A percentile compares a stretch with the other conserved stretches of the same genome.
These are phyloP conservation scores for Pythium periplocum DNA, from an alignment of 352 stramenopile species.

Conservation along the genomic window DNA sequence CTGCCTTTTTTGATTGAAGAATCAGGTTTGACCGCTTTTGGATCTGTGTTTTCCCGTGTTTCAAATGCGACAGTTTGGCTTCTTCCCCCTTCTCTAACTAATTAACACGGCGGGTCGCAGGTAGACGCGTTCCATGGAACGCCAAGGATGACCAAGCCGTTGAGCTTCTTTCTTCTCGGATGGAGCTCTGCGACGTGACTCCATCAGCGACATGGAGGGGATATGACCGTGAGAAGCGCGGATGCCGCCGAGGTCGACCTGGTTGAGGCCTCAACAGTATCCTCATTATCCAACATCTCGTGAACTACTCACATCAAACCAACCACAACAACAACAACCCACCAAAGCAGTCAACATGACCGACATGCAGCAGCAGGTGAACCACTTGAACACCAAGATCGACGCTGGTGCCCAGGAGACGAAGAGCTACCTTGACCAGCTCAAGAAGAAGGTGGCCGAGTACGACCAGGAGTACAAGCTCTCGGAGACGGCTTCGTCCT, in stretches of 20 bases:
- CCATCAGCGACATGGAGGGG: too few species aligned
- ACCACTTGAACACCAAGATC: conserved; percentile 47
- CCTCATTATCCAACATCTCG: conserved; percentile 14
- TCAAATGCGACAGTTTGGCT: background rate
- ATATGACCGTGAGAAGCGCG: too few species aligned
- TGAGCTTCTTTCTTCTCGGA: too few species aligned
- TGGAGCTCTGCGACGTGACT: too few species aligned
- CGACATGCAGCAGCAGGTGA: conserved; percentile 33
- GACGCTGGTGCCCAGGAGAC: conserved; percentile 44
- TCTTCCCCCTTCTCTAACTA: too few species aligned
- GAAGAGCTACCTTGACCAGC: conserved; percentile 48
- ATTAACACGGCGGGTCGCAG: too few species aligned
- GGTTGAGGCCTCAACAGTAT: background rate
- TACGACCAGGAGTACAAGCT: conserved; percentile 46
- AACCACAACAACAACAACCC: conserved; percentile 1
- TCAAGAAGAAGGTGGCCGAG: conserved; percentile 51
- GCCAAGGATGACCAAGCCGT: too few species aligned
- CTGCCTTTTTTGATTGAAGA: too few species aligned
- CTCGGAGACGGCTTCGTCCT: conserved; percentile 36
- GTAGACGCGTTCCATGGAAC: too few species aligned
- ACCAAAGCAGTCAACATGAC: conserved; percentile 26
- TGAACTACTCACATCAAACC: conserved; percentile 1
- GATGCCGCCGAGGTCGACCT: too few species aligned
- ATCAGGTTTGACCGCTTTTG: background rate
- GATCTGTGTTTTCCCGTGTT: background rate